A percentile compares a stretch with the other conserved stretches of the same genome.
phyloP scores from a whole-genome alignment of 805 yeast genomes.

The Lipomyces yamadae region DNA sequence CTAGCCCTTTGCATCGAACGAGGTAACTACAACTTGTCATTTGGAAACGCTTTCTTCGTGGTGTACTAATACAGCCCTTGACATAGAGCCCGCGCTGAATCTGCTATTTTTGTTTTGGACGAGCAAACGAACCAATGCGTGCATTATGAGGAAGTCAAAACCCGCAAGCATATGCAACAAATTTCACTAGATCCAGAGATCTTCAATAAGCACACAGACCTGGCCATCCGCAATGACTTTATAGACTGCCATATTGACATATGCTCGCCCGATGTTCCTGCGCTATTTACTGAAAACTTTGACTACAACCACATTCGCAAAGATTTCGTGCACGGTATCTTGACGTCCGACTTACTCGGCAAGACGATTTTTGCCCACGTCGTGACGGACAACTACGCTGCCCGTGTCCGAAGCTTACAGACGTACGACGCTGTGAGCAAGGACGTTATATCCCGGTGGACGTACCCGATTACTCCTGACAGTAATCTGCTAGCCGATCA shows the following conservation, averaged over 20 bases:
- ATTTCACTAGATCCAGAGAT: slow-evolving; percentile 83
- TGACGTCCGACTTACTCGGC: slow-evolving; percentile 86
- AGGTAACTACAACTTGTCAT: slow-evolving; percentile 35
- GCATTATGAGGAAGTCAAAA: slow-evolving; percentile 74
- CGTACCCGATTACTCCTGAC: slow-evolving; percentile 90
- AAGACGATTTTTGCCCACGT: slow-evolving; percentile 90
- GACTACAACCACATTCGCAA: slow-evolving; percentile 86
- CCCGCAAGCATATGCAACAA: slow-evolving; percentile 51
- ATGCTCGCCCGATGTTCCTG: slow-evolving; percentile 92
- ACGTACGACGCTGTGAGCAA: slow-evolving; percentile 90
- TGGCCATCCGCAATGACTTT: slow-evolving; percentile 84
- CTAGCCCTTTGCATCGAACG: slow-evolving; percentile 82
- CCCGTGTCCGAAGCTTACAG: slow-evolving; percentile 93
- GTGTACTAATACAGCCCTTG: neutral
- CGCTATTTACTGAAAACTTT: slow-evolving; percentile 93
- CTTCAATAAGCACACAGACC: slow-evolving; percentile 73
- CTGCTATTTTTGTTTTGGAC: slow-evolving; percentile 84
- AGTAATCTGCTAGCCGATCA: slow-evolving; percentile 73
- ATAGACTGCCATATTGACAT: slow-evolving; percentile 97
- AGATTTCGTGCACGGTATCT: slow-evolving; percentile 89
- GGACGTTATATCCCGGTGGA: slow-evolving; percentile 88
- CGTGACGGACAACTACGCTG: slow-evolving; percentile 80
- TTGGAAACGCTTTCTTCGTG: neutral
- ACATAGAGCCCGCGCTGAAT: slow-evolving; percentile 68
- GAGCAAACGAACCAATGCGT: slow-evolving; percentile 74